Evolutionary conservation across 192 early-diverging fungal species (phyloP), one percentile per base, ranked within the genome.

Genomic region (Oehlia diaphana): DNA sequence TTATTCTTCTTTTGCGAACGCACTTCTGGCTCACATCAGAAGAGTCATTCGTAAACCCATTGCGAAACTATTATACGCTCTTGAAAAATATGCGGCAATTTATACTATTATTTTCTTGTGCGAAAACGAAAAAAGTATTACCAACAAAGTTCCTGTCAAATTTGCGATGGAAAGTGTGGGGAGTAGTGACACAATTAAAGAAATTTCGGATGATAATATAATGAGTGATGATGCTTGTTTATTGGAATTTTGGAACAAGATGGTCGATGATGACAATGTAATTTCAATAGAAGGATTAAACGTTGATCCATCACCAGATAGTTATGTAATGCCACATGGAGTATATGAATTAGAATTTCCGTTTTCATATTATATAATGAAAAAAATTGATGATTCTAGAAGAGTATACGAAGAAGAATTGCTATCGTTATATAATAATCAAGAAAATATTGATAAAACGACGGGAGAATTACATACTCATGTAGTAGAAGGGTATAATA

Each of bases 231-330:
- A 37, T n/a, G 14, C 5, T 26, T 14, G 6, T 23, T 49, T 79
- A 21, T 31, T 74, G 19, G 65, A 70, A 79, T 79, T 79, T 63
- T 74, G 70, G 70, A 4, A 79, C 4, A n/a, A 72, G 0, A 79
- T 79, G 67, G 28, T 72, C 28, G 4, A 33, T 16, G 47, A 79
- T 50, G 47, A 79, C 0, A 74, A 68, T 37, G 12, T 70, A 47
- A 72, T 79, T 35, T 47, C 33, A n/a, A 79, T 72, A 3, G 44
- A 72, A 7, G 9, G 16, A 6, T 14, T 72, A 9, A 37, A 21
- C 26, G 26, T 26, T 26, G 42, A 79, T 5, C 78, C 78, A 39
- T 35, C 31, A 79, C 78, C 78, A 2, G 78, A 79, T 50, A 7
- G 23, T 53, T 79, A 79, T 72, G 50, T 58, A 53, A 42, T 53